Base-by-base conservation (phyloP, 1,139 yeast species). In the Blastobotrys buckinghamii region DNA sequence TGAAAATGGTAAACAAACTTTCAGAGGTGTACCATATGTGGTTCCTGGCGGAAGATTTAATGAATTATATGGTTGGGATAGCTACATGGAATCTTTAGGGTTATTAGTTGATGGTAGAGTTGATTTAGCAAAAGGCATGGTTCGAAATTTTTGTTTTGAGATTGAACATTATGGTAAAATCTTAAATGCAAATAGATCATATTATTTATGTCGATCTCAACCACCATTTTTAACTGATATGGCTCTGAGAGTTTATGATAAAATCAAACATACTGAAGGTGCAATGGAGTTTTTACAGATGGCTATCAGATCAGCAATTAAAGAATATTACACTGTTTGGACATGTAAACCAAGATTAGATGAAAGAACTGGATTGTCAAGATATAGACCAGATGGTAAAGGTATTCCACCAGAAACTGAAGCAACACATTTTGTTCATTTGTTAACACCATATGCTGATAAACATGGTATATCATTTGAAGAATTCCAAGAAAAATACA, bases 401-500 rank as follows among this genome's bases (percentile, higher is more conserved):
- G 97, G 97, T 17, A 79, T 92, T 41, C 98, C 98, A 5, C 97
- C 97, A 8, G 99, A 92, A 66, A 90, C 97, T 1, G 99, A 92
- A 66, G 74, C 94, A 0, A 80, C 88, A 5, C 98, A 94, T 70
- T 92, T 92, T 62, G 78, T 80, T 58, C 76, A 85, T 8, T 76
- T 89, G 22, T 72, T 94, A 58, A 64, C 69, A 50, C 90, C 94
- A 5, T 89, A 76, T 61, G 79, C 85, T 43, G 69, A 76, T 44
- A 87, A 86, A 63, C 72, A 86, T 63, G 67, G 74, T 2, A 67
- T 84, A 12, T 52, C 81, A 0, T 76, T 86, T 51, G 78, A 75
- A n/a, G 89, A 85, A 55, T 88, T 92, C 63, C 78, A 84, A 55
- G 71, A 72, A 45, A 71, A 74, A 64, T 92, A 90, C 69, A 88